Percentiles rank a stretch among this genome's conserved stretches.
These are phyloP conservation scores for Spathaspora passalidarum DNA, from an alignment of 805 yeast genomes.

Conservation along the genomic window DNA sequence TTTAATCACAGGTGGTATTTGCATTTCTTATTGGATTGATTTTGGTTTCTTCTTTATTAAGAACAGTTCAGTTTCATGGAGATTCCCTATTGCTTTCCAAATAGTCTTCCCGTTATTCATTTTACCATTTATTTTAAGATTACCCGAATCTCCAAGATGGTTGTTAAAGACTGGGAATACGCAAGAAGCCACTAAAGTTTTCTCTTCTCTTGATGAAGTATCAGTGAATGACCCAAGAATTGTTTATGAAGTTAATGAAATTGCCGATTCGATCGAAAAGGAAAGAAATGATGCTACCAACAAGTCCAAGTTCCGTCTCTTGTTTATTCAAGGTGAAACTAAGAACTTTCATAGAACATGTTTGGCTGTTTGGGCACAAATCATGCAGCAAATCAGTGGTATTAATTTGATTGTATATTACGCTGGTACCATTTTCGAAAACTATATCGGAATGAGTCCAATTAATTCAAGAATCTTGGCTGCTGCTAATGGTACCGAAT, in stretches of 20 bases:
- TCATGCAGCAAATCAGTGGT: constrained; percentile 89
- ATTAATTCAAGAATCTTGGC: constrained; percentile 55
- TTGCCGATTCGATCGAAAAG: constrained; percentile 43
- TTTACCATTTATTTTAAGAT: constrained; percentile 36
- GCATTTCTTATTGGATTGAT: constrained; percentile 66
- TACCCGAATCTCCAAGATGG: constrained; percentile 78
- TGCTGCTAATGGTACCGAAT: constrained; percentile 61
- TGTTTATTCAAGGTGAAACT: constrained; percentile 51
- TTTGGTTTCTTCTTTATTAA: constrained; percentile 67
- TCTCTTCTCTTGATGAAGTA: constrained; percentile 36
- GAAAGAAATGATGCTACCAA: constrained; percentile 44
- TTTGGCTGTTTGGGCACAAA: constrained; percentile 73
- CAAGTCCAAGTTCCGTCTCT: too few relatives aligned
- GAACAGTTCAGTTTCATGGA: constrained; percentile 40
- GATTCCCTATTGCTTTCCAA: constrained; percentile 58
- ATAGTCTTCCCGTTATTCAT: constrained; percentile 51
- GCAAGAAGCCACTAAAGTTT: constrained; percentile 35
- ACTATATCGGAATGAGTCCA: constrained; percentile 61
- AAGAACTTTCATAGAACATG: constrained; percentile 54
- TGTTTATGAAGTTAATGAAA: constrained; percentile 42
- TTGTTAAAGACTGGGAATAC: constrained; percentile 46
- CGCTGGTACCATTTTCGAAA: constrained; percentile 55
- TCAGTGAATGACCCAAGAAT: constrained; percentile 36
- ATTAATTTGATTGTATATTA: constrained; percentile 89
- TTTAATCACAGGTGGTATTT: constrained; percentile 62